Percentiles rank a stretch among this genome's conserved stretches.
Conservation (phyloP, 2,329 filamentous ascomycete species). For the Ophiocordyceps camponoti-rufipedis region DNA sequence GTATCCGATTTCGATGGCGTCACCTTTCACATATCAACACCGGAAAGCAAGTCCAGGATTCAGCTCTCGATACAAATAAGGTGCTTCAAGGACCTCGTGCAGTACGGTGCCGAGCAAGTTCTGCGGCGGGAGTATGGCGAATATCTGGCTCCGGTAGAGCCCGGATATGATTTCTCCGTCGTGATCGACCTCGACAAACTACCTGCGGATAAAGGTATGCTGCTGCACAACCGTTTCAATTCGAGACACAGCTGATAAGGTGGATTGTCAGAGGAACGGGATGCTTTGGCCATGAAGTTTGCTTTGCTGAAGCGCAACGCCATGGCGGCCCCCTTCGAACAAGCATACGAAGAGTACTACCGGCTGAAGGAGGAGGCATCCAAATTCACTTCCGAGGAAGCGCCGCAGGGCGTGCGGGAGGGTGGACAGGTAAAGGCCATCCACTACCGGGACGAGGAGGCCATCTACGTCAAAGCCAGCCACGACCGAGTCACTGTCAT, state of each 20-base stretch:
- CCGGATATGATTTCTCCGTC: constrained; percentile 91
- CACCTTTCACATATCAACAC: constrained; percentile 95
- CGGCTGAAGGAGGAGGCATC: constrained; percentile 72
- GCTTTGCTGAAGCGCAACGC: constrained; percentile 92
- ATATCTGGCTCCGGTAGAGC: constrained; percentile 75
- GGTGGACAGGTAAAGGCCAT: constrained; percentile 90
- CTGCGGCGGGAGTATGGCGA: constrained; percentile 87
- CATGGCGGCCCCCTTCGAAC: constrained; percentile 97
- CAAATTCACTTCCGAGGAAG: constrained; percentile 84
- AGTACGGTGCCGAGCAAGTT: constrained; percentile 83
- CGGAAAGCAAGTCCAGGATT: constrained; percentile 84
- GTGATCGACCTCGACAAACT: constrained; percentile 76
- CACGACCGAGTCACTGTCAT: constrained; percentile 97
- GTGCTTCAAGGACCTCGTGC: constrained; percentile 82
- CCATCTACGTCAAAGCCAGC: constrained; percentile 95
- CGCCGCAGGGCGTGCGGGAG: constrained; percentile 76
- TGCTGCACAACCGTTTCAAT: background rate
- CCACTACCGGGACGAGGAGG: constrained; percentile 96
- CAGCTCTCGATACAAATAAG: constrained; percentile 87
- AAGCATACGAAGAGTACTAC: constrained; percentile 87
- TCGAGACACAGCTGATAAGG: no score
- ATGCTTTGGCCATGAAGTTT: constrained; percentile 73
- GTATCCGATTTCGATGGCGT: constrained; percentile 98
- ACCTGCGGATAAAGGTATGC: constrained; percentile 55
- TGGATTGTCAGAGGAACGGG: constrained; percentile 46